phyloP scores from a whole-genome alignment of 2,329 filamentous ascomycete genomes.

The Fusarium sp. region DNA sequence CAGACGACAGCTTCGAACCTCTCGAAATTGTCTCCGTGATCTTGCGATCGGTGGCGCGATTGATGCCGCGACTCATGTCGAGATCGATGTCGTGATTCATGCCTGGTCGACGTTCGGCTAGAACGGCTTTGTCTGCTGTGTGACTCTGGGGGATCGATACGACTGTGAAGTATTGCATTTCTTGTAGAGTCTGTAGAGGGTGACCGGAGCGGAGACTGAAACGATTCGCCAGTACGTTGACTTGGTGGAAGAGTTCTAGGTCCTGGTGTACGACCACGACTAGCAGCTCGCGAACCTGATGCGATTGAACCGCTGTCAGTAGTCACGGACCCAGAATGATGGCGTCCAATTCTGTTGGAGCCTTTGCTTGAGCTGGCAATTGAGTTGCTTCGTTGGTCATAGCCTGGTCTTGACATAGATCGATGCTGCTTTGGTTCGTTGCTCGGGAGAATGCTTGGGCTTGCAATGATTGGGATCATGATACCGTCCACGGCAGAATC shows the following conservation, averaged over 20 bases:
- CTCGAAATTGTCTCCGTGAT: constrained; percentile 4
- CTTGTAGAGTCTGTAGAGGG: constrained; percentile 28
- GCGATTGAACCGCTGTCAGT: too few species aligned
- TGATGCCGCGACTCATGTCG: too few species aligned
- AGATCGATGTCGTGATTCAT: too few species aligned
- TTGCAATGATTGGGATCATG: constrained; percentile 28
- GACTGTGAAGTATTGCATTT: constrained; percentile 29
- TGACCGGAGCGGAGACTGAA: neutral
- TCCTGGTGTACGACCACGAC: constrained; percentile 29
- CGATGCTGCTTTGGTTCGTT: too few species aligned
- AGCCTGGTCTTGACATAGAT: neutral
- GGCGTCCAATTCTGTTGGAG: too few species aligned
- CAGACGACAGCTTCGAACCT: constrained; percentile 24
- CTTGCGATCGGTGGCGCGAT: too few species aligned
- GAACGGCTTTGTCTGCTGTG: too few species aligned
- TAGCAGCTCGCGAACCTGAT: constrained; percentile 19
- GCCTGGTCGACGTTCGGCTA: too few species aligned
- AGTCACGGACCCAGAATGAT: too few species aligned
- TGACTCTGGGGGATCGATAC: neutral
- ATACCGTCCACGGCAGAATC: neutral
- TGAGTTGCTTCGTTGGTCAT: constrained; percentile 33
- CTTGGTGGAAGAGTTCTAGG: constrained; percentile 8
- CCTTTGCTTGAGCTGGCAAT: neutral
- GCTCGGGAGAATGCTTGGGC: constrained; percentile 23
- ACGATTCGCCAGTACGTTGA: neutral